phyloP scores from a whole-genome alignment of 75 land plant genomes.

The Pinus albicaulis region DNA sequence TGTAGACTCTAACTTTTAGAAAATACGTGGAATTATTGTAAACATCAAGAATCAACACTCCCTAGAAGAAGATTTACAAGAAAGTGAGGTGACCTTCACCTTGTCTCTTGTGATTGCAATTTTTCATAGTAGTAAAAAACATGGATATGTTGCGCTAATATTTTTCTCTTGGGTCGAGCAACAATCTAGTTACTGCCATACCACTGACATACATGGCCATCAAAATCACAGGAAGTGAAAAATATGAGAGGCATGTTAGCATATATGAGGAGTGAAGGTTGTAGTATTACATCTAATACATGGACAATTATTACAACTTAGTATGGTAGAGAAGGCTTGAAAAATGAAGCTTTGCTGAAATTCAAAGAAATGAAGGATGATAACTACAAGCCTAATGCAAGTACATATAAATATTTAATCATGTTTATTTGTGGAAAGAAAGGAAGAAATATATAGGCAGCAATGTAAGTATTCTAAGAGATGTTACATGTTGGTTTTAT shows the following conservation, averaged over 20 bases:
- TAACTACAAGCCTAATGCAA: too few relatives aligned
- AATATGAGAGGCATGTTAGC: constrained; percentile 61
- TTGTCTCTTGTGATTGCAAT: constrained; percentile 36
- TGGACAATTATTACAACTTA: constrained; percentile 58
- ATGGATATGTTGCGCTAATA: constrained; percentile 24
- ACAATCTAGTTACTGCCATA: constrained; percentile 31
- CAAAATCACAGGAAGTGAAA: constrained; percentile 50
- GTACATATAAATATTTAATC: too few relatives aligned
- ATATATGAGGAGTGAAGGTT: constrained; percentile 20
- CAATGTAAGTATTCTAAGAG: too few relatives aligned
- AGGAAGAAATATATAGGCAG: too few relatives aligned
- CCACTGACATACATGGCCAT: constrained; percentile 53
- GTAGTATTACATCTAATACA: constrained; percentile 34
- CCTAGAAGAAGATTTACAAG: constrained; percentile 36
- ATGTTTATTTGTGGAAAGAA: too few relatives aligned
- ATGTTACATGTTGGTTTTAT: too few relatives aligned
- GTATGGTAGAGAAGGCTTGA: constrained; percentile 55
- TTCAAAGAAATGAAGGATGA: too few relatives aligned
- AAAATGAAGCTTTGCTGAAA: constrained; percentile 49
- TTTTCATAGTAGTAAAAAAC: constrained; percentile 15
- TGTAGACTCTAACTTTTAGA: too few relatives aligned
- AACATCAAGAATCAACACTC: constrained; percentile 19
- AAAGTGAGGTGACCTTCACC: too few relatives aligned
- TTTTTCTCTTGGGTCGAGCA: constrained; percentile 55
- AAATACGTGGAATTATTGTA: constrained; percentile 31